Evolutionary conservation across 768 basidiomycete genomes (phyloP).

Genomic region (Lentinus brumalis): DNA sequence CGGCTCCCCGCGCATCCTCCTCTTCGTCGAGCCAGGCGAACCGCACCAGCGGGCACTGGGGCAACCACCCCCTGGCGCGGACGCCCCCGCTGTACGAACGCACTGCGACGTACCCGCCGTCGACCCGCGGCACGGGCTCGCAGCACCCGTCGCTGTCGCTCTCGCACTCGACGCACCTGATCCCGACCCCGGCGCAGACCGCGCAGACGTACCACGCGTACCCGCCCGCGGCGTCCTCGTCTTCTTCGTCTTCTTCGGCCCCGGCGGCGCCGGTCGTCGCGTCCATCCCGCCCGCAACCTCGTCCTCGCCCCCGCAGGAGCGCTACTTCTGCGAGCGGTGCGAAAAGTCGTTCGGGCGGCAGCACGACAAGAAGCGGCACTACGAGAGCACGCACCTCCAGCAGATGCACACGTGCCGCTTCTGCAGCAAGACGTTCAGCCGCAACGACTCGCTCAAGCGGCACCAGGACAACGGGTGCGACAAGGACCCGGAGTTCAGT

Average conservation of each 20-base stretch:
- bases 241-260: background rate
- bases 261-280: conserved; percentile 13
- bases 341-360: conserved; percentile 77
- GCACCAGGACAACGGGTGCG: conserved; percentile 81
- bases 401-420: conserved; percentile 67
- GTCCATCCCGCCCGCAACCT: conserved; percentile 26
- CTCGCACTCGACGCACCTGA: conserved; percentile 15
- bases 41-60: conserved; percentile 6
- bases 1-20: background rate
- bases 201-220: conserved; percentile 21
- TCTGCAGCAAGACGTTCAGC: conserved; percentile 78
- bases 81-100: conserved; percentile 7
- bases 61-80: conserved; percentile 1
- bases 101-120: conserved; percentile 1
- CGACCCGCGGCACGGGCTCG: background rate
- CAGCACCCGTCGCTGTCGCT: conserved; percentile 20
- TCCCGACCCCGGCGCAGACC: conserved; percentile 24
- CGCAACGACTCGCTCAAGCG: conserved; percentile 80
- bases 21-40: background rate
- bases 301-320: conserved; percentile 48
- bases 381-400: conserved; percentile 73
- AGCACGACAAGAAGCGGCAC: conserved; percentile 82
- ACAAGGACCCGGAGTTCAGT: conserved; percentile 51
- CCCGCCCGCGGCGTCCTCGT: conserved; percentile 4
- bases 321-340: conserved; percentile 77